Evolutionary conservation across 208 protist genomes (phyloP), one percentile per base, ranked within the genome.

Genomic region (Crithidia expoeki): DNA sequence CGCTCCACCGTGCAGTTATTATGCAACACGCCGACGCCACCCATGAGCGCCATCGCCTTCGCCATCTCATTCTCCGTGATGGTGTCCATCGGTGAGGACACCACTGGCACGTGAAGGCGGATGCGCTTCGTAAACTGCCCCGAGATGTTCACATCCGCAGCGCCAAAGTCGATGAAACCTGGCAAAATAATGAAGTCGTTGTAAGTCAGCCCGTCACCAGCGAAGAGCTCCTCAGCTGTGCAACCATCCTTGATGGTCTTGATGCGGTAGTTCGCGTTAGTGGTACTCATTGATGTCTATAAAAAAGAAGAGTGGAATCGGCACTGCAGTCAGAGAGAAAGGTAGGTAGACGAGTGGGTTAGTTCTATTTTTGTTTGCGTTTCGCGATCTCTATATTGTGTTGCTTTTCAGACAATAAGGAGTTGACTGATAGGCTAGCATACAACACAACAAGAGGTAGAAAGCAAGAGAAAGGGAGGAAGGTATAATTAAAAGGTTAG

Each of bases 41-140:
- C 97, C 79, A 97, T 94, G 32, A 98, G 86, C 25, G 97, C 94
- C 89, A 97, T 93, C 23, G 74, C 73, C 72, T 92, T 91, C 11
- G 89, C 90, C 92, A 98, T 98, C 17, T 88, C 78, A 49, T 86
- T 87, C 76, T 98, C 96, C 36, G 96, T 98, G 57, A 99, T 93
- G 12, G 97, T 99, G 75, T 99, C 97, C 97, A 99, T 99, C 65
- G 96, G 95, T 9, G 96, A 98, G 1, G 83, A 92, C 17, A 97
- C 94, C 33, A 98, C 68, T 21, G 97, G 97, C 14, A 95, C 60
- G 68, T 97, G 91, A 19, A 99, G 86, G n/a, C 73, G 83, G 52
- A 99, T 96, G 65, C 96, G 96, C 74, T 90, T 90, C 10, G 92
- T 96, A 59, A 96, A 88, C 59, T 92, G 80, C 16, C 88, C 93